Evolutionary conservation across 2,329 filamentous ascomycete genomes (phyloP).

Genomic region (Cyphellophora attinorum): DNA sequence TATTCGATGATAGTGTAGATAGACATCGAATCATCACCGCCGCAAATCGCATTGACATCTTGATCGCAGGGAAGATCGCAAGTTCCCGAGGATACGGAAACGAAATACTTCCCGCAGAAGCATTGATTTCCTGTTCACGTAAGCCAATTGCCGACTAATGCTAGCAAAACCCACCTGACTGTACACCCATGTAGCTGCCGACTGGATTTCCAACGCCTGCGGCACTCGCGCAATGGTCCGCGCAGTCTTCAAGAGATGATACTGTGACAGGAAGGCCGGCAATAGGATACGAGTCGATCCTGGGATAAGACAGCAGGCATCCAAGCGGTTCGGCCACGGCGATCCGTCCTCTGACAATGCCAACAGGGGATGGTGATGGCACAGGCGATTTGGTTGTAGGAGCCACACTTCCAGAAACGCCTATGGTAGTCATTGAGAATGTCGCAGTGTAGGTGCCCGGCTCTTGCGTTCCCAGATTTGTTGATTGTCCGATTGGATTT

Average conservation of each 20-base stretch:
- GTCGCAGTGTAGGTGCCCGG: too few relatives aligned
- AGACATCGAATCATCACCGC: neutral
- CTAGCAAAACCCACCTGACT: neutral
- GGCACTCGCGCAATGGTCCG: neutral
- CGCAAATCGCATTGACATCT: neutral
- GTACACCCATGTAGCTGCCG: slow-evolving; percentile 1
- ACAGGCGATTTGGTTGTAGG: neutral
- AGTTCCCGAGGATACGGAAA: neutral
- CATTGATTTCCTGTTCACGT: neutral
- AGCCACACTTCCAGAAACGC: too few relatives aligned
- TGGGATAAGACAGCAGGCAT: neutral
- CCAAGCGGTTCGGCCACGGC: neutral
- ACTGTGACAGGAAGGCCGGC: neutral
- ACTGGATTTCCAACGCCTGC: neutral
- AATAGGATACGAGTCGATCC: neutral
- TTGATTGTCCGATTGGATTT: neutral
- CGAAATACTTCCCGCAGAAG: neutral
- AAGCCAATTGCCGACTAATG: neutral
- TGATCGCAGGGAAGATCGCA: neutral
- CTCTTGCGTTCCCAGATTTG: too few relatives aligned
- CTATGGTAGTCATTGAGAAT: too few relatives aligned
- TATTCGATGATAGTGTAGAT: neutral
- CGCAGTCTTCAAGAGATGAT: neutral
- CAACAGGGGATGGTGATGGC: neutral
- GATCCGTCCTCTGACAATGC: neutral